Conservation (phyloP, 2,329 filamentous ascomycete species). For the Lasiodiplodia citricola region DNA sequence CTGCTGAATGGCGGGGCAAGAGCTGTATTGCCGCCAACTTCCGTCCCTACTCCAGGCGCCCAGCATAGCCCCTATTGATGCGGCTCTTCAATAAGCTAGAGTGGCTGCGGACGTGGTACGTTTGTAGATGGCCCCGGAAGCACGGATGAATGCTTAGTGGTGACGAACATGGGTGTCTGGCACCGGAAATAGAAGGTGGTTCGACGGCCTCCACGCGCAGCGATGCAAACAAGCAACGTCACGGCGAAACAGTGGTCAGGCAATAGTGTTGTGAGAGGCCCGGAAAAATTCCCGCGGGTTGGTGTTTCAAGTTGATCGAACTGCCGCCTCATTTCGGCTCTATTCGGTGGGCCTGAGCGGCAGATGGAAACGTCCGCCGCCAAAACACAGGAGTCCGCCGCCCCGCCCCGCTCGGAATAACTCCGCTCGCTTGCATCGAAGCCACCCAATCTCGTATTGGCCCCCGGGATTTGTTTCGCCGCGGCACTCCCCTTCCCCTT, state of each 20-base stretch:
- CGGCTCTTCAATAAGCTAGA: background rate
- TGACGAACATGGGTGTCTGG: background rate
- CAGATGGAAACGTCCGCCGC: no score
- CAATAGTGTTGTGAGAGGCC: no score
- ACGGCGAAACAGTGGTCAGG: no score
- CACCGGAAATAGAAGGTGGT: background rate
- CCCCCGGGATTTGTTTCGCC: background rate
- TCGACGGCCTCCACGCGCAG: background rate
- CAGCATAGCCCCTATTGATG: background rate
- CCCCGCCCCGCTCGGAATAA: background rate
- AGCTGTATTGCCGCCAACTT: background rate
- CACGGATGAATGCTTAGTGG: background rate
- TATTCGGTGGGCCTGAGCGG: background rate
- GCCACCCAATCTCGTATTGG: conserved; percentile 4
- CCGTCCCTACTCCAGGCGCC: background rate
- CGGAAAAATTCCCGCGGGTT: background rate
- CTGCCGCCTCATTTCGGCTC: background rate
- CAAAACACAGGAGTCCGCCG: background rate
- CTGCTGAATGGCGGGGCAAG: background rate
- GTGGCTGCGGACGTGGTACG: background rate
- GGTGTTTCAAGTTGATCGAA: background rate
- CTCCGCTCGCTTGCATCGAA: background rate
- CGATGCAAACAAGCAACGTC: background rate
- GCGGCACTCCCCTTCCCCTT: background rate
- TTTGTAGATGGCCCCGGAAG: background rate